Evolutionary conservation across 2,329 filamentous ascomycete species (phyloP), one percentile per base, ranked within the genome.

Genomic region (Elsinoe australis): DNA sequence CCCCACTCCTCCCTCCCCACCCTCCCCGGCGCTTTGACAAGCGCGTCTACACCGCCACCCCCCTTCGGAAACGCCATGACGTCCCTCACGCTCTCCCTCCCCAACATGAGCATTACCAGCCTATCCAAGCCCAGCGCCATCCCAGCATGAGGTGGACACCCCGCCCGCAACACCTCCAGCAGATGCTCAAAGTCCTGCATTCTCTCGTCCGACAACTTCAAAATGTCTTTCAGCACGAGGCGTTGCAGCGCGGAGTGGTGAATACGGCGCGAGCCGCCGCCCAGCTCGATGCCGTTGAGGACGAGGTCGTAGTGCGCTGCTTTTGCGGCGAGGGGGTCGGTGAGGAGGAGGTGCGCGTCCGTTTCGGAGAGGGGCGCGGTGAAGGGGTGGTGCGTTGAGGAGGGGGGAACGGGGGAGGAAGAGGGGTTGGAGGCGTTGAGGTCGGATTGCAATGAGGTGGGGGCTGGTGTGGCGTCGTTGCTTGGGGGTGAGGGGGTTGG

Each of bases 21-120:
- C 53, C 64, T 64, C 44, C 81, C 81, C 0, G 92, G 92, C 53
- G 85, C 86, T 57, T 79, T 80, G 2, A 94, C 87, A 65, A 94
- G 77, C 49, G 80, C 66, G 67, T 98, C 92, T 61, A 94, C 85
- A 0, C 92, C 89, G 62, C 82, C 88, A 52, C 87, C 88, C 53
- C 80, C 89, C 72, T 98, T 98, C 0, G 92, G 94, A 61, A 98
- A 98, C 0, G 89, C 89, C 65, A 98, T 95, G 1, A 98, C 90
- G 68, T 98, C 90, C 51, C 86, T 74, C 2, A 98, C 83, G 1
- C 83, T 88, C 8, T 83, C 74, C 24, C 77, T 82, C 1, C 82
- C 83, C 17, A 83, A 77, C 72, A 98, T 77, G 1, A 95, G 71
- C 0, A 90, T 83, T 31, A 92, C 74, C 41, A 98, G 66, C 3